A percentile compares a stretch with the other conserved stretches of the same genome.
Evolutionary conservation across 2,329 filamentous ascomycete species (phyloP).

Genomic region (Incumbomyces lentus): DNA sequence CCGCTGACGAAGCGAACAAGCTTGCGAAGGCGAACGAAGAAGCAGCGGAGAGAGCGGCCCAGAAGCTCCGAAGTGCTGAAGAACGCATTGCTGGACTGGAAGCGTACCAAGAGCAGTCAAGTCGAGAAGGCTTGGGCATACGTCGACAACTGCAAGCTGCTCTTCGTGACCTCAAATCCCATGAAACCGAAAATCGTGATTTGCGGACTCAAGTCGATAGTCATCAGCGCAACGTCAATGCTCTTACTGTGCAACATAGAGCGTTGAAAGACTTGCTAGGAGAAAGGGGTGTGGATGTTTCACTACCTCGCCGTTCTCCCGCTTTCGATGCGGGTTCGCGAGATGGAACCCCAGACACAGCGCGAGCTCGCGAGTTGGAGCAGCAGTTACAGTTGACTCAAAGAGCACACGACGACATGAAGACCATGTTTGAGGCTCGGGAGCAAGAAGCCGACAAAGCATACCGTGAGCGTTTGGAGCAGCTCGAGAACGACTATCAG

Average conservation of each 20-base stretch:
- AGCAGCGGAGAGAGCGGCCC: constrained; percentile 74
- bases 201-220: constrained; percentile 72
- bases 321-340: constrained; percentile 61
- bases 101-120: constrained; percentile 94
- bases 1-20: constrained; percentile 65
- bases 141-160: constrained; percentile 80
- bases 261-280: constrained; percentile 86
- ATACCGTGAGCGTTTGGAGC: constrained; percentile 85
- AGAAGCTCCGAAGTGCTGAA: constrained; percentile 84
- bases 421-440: constrained; percentile 63
- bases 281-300: constrained; percentile 76
- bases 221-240: constrained; percentile 88
- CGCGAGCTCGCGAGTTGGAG: constrained; percentile 73
- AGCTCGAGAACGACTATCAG: constrained; percentile 94
- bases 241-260: constrained; percentile 80
- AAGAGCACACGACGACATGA: constrained; percentile 77
- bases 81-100: constrained; percentile 94
- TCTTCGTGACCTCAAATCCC: constrained; percentile 70
- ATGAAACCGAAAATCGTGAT: constrained; percentile 71
- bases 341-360: constrained; percentile 68
- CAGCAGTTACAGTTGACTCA: constrained; percentile 69
- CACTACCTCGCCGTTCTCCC: constrained; percentile 59
- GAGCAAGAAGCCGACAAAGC: constrained; percentile 78
- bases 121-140: constrained; percentile 80
- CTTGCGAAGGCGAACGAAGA: constrained; percentile 81